Evolutionary conservation across 139 green algal species (phyloP), one percentile per base, ranked within the genome.

Genomic region (Monoraphidium neglectum): DNA sequence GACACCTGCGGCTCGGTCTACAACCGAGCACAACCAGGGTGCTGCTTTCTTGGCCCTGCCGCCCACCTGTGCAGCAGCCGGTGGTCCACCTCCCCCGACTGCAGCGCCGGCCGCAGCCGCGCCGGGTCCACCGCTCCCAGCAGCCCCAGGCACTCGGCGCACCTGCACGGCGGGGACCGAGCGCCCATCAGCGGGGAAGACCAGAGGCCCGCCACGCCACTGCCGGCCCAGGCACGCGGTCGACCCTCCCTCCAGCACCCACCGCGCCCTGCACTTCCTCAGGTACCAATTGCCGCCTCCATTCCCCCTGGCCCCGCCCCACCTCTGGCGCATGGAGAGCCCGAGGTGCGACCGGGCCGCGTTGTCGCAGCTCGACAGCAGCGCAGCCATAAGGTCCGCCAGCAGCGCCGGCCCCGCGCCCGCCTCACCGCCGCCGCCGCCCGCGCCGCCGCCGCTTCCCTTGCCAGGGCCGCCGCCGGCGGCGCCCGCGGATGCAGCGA

Each of bases 51-150:
- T 18, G 6, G 53, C 6, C 62, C 28, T 28, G 71, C 47, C 16
- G 0, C 5, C 2, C 37, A 13, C 24, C 30, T 28, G 2, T 24
- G 53, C 28, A 4, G 1, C 1, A 57, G 43, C 40, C 26, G 23
- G 51, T 59, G 54, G 33, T 74, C 1, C 24, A 72, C 61, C 38
- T 68, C 67, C 0, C 74, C 76, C 0, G 61, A 67, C 16, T 66
- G 66, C 8, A 86, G 79, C 38, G 83, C 63, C 6, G 92, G 37
- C 0, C 37, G 26, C 23, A 95, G 40, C 0, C 89, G 77, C 0
- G 87, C 83, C 0, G 93, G 93, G 81, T 97, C 93, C 18, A 96
- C 78, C 6, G 93, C 92, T 1, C 93, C 92, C 37, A 97, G 65
- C 75, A 95, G 66, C 12, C 93, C 93, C 75, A 97, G 82, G 80